Conservation (phyloP, 345 rosid species). For the Corchorus capsularis region DNA sequence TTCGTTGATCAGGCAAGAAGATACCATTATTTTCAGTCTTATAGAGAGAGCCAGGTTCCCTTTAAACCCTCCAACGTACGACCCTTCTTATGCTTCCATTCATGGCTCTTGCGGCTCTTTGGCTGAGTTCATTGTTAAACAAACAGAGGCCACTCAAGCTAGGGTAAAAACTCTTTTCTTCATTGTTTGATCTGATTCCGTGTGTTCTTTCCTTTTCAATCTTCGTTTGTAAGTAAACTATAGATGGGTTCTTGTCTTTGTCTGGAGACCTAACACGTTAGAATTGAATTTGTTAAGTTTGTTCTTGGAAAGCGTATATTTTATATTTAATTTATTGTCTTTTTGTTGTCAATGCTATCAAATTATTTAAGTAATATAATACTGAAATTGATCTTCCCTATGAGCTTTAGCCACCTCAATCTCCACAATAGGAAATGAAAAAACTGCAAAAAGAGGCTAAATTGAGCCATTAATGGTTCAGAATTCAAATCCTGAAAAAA, state of each 20-base stretch:
- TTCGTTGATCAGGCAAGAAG: slow-evolving; percentile 80
- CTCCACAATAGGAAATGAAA: background rate
- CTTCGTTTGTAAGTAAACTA: background rate
- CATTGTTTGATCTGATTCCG: background rate
- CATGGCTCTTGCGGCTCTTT: slow-evolving; percentile 53
- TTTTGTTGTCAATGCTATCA: background rate
- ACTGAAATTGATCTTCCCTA: background rate
- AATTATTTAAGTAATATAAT: background rate
- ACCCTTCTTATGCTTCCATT: slow-evolving; percentile 31
- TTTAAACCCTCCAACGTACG: slow-evolving; percentile 44
- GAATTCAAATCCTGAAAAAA: background rate
- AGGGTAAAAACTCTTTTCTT: slow-evolving; percentile 38
- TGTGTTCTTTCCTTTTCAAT: background rate
- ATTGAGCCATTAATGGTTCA: background rate
- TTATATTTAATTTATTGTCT: background rate
- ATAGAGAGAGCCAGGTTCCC: slow-evolving; percentile 83
- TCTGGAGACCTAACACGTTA: background rate
- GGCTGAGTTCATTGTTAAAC: slow-evolving; percentile 49
- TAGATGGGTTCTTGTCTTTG: background rate
- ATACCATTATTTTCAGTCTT: slow-evolving; percentile 65
- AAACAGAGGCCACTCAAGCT: slow-evolving; percentile 66
- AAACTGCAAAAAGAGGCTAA: background rate
- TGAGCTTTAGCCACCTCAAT: background rate
- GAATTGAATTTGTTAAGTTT: background rate
- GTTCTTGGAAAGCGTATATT: background rate